Base-by-base conservation (phyloP, 768 basidiomycete genomes). In the Lentinula boryana region DNA sequence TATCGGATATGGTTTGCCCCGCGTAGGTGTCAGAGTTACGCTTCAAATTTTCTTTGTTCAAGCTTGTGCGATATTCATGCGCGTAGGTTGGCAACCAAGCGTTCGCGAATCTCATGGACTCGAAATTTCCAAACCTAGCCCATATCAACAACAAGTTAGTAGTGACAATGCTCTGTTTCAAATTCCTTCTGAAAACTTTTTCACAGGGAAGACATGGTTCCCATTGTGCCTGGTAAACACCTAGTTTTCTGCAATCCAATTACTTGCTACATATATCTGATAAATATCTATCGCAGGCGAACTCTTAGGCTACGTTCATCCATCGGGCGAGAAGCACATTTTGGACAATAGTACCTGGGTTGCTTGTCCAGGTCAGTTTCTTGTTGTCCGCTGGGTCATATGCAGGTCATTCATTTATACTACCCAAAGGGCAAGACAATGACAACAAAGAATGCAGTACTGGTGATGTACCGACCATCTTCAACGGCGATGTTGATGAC, bases 41-140 rank as follows among this genome's bases (percentile, higher is more conserved):
- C 49, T 9, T 33, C 23, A n/a, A 43, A 27, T 43, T 49, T 58
- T 4, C 46, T 33, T 51, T 46, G 15, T 6, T 52, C 35, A 60
- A 12, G 70, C 73, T 72, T 76, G 18, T 76, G 3, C 15, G 2
- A 31, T 8, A 38, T 38, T 9, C 13, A 53, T 8, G 38, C 77
- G 40, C 32, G 48, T 58, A 79, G 74, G 75, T 78, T 62, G 83
- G 84, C 0, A 83, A 85, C 69, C 77, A 81, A 66, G 83, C 75
- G 2, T 88, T 86, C 62, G 85, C 84, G 1, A 64, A 84, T 64
- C 81, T 80, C 64, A 78, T 85, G 53, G 82, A 86, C 63, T 69
- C 75, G 10, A 70, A 80, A 48, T 50, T 74, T 41, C 62, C 72
- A 12, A 63, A 71, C 41, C 36, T 64, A 85, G 21, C 77, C 3